These are phyloP conservation scores for Bidens hawaiensis DNA, from an alignment of 140 eudicot species.

Conservation along the genomic window DNA sequence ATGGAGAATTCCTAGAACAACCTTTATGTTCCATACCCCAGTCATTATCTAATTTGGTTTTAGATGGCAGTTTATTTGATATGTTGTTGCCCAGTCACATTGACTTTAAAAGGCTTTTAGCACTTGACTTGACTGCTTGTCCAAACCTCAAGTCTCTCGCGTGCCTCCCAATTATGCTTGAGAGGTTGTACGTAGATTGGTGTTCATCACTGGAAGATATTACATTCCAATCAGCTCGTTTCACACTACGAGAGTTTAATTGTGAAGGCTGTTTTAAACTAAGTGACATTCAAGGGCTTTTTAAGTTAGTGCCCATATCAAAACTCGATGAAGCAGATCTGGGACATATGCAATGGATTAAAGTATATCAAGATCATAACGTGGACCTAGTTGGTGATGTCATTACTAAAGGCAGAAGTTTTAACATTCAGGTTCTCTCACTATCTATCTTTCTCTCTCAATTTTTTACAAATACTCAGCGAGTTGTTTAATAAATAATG, in stretches of 20 bases:
- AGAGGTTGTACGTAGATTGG: background rate
- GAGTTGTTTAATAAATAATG: background rate
- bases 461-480: background rate
- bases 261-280: background rate
- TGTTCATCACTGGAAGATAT: background rate
- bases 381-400: background rate
- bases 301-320: background rate
- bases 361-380: background rate
- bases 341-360: conserved; percentile 9
- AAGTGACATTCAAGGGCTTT: background rate
- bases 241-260: background rate
- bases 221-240: conserved; percentile 6
- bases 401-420: background rate
- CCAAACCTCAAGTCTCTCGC: background rate
- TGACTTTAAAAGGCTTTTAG: background rate
- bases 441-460: background rate
- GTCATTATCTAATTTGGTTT: background rate
- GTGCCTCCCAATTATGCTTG: conserved; percentile 3
- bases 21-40: background rate
- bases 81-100: background rate
- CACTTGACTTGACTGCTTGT: background rate
- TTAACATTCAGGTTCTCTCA: conserved; percentile 1
- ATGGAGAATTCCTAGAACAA: background rate
- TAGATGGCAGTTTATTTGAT: background rate
- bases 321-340: background rate